Evolutionary conservation across 1,284 basidiomycete genomes (phyloP).

Genomic region (Cutaneotrichosporon sp.): DNA sequence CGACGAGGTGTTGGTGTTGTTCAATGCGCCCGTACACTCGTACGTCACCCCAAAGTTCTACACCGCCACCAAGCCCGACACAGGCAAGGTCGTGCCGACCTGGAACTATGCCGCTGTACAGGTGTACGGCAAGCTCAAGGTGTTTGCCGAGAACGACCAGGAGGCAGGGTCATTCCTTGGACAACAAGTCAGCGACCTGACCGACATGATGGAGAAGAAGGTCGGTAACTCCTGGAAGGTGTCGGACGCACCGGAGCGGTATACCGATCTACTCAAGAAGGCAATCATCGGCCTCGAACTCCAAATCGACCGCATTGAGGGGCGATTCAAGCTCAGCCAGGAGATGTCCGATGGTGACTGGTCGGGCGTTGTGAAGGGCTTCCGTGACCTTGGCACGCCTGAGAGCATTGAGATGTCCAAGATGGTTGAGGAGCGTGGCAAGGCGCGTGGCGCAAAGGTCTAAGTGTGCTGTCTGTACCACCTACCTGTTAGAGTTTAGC

Average conservation of each 20-base stretch:
- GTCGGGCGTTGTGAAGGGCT: slow-evolving; percentile 46
- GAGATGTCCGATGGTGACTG: slow-evolving; percentile 45
- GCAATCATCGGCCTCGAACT: slow-evolving; percentile 50
- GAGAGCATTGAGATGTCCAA: slow-evolving; percentile 35
- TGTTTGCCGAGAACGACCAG: slow-evolving; percentile 26
- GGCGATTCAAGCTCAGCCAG: slow-evolving; percentile 49
- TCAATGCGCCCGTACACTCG: slow-evolving; percentile 40
- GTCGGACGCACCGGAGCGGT: slow-evolving; percentile 44
- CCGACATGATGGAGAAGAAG: slow-evolving; percentile 26
- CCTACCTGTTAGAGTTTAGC: too few relatives aligned
- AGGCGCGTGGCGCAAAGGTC: background rate
- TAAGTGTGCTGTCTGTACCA: background rate
- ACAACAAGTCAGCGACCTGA: slow-evolving; percentile 38
- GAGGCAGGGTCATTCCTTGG: slow-evolving; percentile 27
- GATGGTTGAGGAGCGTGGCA: slow-evolving; percentile 33
- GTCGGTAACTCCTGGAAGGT: slow-evolving; percentile 41
- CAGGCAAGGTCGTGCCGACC: slow-evolving; percentile 48
- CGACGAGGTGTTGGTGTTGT: slow-evolving; percentile 45
- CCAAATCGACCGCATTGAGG: slow-evolving; percentile 43
- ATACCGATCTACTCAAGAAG: slow-evolving; percentile 46
- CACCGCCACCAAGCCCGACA: slow-evolving; percentile 40
- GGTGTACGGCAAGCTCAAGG: slow-evolving; percentile 39
- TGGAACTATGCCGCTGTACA: slow-evolving; percentile 49
- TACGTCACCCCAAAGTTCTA: slow-evolving; percentile 48
- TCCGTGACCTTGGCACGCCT: slow-evolving; percentile 30